Evolutionary conservation across 2,329 filamentous ascomycete species (phyloP).

Genomic region (Pyrenophora tritici-repentis): DNA sequence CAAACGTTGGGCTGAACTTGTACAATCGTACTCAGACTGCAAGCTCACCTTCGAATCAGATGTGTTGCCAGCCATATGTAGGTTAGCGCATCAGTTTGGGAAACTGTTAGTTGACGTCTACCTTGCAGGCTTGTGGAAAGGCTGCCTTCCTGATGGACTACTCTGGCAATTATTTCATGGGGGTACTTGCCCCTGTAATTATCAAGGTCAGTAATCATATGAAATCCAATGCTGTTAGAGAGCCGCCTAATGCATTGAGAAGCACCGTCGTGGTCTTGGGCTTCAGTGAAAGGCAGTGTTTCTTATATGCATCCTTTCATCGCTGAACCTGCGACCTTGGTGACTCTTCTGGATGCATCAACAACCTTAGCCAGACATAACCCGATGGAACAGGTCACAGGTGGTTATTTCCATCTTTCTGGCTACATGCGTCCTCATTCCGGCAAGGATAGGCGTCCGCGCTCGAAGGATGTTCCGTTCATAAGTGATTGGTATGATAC

Average conservation of each 20-base stretch:
- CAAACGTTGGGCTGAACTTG: neutral
- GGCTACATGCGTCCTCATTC: neutral
- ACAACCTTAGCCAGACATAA: neutral
- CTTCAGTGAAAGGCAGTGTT: neutral
- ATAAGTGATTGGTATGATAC: neutral
- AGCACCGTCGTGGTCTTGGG: constrained; percentile 6
- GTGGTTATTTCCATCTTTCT: neutral
- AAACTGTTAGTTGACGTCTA: neutral
- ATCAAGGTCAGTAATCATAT: neutral
- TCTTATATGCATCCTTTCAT: no score
- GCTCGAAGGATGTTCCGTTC: neutral
- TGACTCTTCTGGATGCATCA: neutral
- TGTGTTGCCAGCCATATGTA: neutral
- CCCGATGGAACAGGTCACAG: neutral
- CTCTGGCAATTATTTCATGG: neutral
- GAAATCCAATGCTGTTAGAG: neutral
- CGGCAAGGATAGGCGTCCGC: neutral
- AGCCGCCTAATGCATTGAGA: neutral
- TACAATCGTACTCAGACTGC: neutral
- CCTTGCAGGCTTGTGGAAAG: neutral
- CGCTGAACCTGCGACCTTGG: neutral
- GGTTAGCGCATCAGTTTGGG: neutral
- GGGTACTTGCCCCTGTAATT: neutral
- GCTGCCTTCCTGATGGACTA: neutral
- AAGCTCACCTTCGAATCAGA: neutral